A percentile compares a stretch with the other conserved stretches of the same genome.
These are phyloP conservation scores for Xanthoceras sorbifolium DNA, from an alignment of 345 rosid genomes.

Conservation along the genomic window DNA sequence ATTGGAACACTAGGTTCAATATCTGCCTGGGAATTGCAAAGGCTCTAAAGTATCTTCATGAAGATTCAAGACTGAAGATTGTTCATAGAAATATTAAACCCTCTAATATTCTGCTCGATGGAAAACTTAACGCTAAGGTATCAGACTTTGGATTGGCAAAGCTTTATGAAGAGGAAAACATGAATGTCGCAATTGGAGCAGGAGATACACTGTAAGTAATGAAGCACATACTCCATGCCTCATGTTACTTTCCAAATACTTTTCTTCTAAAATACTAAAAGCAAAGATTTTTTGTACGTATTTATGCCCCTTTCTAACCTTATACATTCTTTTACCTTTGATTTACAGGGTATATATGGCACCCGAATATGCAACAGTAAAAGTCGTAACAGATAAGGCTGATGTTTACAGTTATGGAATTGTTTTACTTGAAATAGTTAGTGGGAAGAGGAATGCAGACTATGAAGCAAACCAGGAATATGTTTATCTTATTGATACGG, in stretches of 20 bases:
- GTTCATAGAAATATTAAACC: conserved; percentile 23
- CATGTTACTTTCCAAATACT: background rate
- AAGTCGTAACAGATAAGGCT: conserved; percentile 15
- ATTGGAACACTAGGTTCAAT: background rate
- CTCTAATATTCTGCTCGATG: conserved; percentile 25
- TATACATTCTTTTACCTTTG: background rate
- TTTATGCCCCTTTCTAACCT: background rate
- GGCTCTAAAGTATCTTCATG: conserved; percentile 23
- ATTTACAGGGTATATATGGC: conserved; percentile 24
- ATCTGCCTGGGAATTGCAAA: conserved; percentile 23
- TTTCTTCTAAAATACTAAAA: background rate
- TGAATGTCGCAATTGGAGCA: background rate
- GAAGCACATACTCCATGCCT: background rate
- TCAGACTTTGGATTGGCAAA: conserved; percentile 22
- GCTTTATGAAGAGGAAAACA: conserved; percentile 20
- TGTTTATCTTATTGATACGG: conserved; percentile 18
- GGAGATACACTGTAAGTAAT: conserved; percentile 2
- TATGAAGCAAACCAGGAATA: conserved; percentile 10
- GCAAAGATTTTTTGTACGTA: background rate
- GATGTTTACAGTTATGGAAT: conserved; percentile 30
- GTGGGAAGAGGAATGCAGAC: conserved; percentile 10
- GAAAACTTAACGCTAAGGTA: conserved; percentile 3
- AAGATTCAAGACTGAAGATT: conserved; percentile 6
- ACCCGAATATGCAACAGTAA: conserved; percentile 20
- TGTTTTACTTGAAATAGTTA: conserved; percentile 26